Evolutionary conservation across 495 filamentous ascomycete genomes (phyloP).

Genomic region (Astrothelium subdiscretum): DNA sequence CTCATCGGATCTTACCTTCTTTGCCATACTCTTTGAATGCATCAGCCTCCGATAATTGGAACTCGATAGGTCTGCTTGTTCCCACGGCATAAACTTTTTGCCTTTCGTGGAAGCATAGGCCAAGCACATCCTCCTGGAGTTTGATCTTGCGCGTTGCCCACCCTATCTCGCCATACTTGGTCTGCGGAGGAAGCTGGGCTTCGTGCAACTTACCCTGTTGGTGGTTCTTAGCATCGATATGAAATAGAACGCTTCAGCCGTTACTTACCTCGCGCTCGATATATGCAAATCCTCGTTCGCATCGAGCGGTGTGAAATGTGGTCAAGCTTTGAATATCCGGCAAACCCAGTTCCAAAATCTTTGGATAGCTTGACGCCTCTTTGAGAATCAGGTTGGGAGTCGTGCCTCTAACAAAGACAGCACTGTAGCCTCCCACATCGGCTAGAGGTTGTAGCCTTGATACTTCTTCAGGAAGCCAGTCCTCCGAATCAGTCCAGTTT

Average conservation of each 20-base stretch:
- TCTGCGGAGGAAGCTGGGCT: conserved; percentile 51
- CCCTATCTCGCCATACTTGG: conserved; percentile 54
- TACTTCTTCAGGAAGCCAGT: not conserved
- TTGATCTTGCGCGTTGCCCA: conserved; percentile 57
- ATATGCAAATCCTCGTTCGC: conserved; percentile 71
- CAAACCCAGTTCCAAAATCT: conserved; percentile 58
- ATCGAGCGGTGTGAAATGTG: conserved; percentile 59
- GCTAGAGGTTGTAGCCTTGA: conserved; percentile 35
- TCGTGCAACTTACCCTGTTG: conserved; percentile 50
- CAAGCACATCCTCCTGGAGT: conserved; percentile 58
- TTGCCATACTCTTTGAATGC: conserved; percentile 66
- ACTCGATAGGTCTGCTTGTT: conserved; percentile 52
- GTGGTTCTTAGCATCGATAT: conserved; percentile 11
- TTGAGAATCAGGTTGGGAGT: conserved; percentile 71
- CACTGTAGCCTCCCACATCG: conserved; percentile 61
- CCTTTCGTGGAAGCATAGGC: conserved; percentile 61
- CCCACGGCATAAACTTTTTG: conserved; percentile 67
- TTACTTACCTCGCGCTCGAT: conserved; percentile 45
- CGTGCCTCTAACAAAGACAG: conserved; percentile 68
- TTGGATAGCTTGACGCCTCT: conserved; percentile 60
- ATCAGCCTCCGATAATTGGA: conserved; percentile 74
- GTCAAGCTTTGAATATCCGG: conserved; percentile 53
- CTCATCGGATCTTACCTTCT: conserved; percentile 41
- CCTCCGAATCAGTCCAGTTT: conserved; percentile 29
- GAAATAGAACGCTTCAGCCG: not conserved